phyloP scores from a whole-genome alignment of 2,329 filamentous ascomycete genomes.

The Penicillium sclerotiorum region DNA sequence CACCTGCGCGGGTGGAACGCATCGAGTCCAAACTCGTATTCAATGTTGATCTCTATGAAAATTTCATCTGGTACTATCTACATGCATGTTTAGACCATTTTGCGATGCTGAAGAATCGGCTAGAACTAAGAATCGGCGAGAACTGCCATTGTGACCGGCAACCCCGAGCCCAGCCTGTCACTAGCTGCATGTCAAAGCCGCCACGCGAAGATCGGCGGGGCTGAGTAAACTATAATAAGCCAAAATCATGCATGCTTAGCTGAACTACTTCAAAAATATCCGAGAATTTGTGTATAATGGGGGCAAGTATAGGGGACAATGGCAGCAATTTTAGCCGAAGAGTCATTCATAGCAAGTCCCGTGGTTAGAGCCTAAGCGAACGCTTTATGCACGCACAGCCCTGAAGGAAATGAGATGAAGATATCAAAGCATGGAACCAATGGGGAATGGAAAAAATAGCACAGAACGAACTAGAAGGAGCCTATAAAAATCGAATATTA shows the following conservation, averaged over 20 bases:
- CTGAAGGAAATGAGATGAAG: no score
- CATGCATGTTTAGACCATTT: background rate
- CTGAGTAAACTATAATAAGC: background rate
- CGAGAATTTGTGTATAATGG: no score
- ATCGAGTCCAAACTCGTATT: no score
- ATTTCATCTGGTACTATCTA: background rate
- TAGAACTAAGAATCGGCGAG: background rate
- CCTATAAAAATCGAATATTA: background rate
- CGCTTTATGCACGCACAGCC: no score
- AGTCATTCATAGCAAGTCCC: no score
- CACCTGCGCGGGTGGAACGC: no score
- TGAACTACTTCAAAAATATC: background rate
- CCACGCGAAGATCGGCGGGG: conserved; percentile 16
- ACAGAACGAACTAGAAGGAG: background rate
- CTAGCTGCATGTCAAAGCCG: conserved; percentile 14
- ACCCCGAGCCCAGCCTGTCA: background rate
- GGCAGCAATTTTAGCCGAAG: background rate
- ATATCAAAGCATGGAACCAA: background rate
- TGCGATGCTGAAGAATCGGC: background rate
- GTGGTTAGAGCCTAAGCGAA: no score
- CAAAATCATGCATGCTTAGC: background rate
- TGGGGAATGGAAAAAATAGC: background rate
- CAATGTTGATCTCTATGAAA: no score
- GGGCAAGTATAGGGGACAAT: no score
- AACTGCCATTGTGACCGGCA: background rate